Evolutionary conservation across 108 stramenopile genomes (phyloP).

Genomic region (Cyclostephanos tholiformis): DNA sequence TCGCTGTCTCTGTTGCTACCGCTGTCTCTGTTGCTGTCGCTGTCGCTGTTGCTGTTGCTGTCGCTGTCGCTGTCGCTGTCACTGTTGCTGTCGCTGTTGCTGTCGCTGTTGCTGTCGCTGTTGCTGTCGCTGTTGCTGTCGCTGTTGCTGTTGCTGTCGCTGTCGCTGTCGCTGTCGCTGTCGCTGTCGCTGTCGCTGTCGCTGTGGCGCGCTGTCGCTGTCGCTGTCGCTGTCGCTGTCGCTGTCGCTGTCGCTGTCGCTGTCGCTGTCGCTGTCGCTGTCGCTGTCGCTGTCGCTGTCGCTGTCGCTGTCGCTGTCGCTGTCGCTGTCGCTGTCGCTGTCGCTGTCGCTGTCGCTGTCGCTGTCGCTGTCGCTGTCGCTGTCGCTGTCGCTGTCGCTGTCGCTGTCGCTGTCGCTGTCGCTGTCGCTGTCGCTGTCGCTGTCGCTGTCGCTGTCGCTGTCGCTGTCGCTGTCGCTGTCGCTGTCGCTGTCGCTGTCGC

Average conservation of each 20-base stretch:
- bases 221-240: neutral
- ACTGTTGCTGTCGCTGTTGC: slow-evolving; percentile 9
- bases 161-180: neutral
- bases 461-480: neutral
- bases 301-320: slow-evolving; percentile 7
- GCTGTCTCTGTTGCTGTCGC: slow-evolving; percentile 8
- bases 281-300: neutral
- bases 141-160: slow-evolving; percentile 15
- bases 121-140: slow-evolving; percentile 14
- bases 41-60: slow-evolving; percentile 16
- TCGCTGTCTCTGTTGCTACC: neutral
- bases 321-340: slow-evolving; percentile 10
- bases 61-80: slow-evolving; percentile 2
- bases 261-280: neutral
- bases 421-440: neutral
- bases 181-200: slow-evolving; percentile 1
- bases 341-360: neutral
- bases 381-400: neutral
- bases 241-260: neutral
- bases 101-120: slow-evolving; percentile 9
- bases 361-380: neutral
- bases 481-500: neutral
- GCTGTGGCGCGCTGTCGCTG: slow-evolving; percentile 1
- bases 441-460: neutral
- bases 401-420: neutral